Evolutionary conservation across 805 yeast species (phyloP).

Genomic region (Wickerhamiella slavikovae): DNA sequence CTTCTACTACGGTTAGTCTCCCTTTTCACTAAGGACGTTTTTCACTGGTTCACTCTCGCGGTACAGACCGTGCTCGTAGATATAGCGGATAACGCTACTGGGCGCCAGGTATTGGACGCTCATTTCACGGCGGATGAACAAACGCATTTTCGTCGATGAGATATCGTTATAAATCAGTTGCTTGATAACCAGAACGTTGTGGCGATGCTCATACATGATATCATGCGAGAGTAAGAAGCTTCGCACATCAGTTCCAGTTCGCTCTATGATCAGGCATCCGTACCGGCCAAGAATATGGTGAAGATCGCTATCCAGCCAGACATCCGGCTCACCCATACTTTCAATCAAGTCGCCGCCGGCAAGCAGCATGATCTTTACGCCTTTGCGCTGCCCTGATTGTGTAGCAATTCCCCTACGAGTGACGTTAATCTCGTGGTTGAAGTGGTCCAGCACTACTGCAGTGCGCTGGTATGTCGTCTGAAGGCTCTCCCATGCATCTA

Average conservation of each 20-base stretch:
- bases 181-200: conserved; percentile 82
- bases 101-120: conserved; percentile 88
- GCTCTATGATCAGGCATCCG: conserved; percentile 89
- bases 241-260: conserved; percentile 93
- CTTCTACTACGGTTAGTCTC: conserved; percentile 7
- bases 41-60: conserved; percentile 86
- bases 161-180: conserved; percentile 94
- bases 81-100: conserved; percentile 82
- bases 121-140: conserved; percentile 88
- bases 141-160: conserved; percentile 79
- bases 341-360: conserved; percentile 98
- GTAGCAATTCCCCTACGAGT: conserved; percentile 68
- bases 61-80: conserved; percentile 79
- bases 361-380: conserved; percentile 82
- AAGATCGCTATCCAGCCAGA: conserved; percentile 91
- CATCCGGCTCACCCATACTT: conserved; percentile 99
- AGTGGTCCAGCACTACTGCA: conserved; percentile 87
- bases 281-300: conserved; percentile 90
- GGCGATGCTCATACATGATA: conserved; percentile 87
- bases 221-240: conserved; percentile 83
- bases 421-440: conserved; percentile 83
- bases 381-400: conserved; percentile 28
- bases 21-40: conserved; percentile 32
- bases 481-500: conserved; percentile 95
- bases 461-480: conserved; percentile 85